A percentile compares a stretch with the other conserved stretches of the same genome.
Evolutionary conservation across 768 basidiomycete genomes (phyloP).

Genomic region (Pulveroboletus sp.): DNA sequence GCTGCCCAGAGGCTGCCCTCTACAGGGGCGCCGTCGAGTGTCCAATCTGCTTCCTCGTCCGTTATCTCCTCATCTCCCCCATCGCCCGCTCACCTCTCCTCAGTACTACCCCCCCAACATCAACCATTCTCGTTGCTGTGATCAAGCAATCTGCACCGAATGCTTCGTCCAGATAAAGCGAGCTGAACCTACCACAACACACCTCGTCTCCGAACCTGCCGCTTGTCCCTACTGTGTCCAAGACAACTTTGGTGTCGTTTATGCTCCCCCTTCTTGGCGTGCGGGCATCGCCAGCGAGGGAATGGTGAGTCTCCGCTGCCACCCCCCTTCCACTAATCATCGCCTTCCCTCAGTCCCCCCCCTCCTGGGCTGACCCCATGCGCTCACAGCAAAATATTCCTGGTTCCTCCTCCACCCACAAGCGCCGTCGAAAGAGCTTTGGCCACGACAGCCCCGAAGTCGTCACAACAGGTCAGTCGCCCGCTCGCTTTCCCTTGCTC

Average conservation of each 20-base stretch:
- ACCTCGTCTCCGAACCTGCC: slow-evolving; percentile 94
- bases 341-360: slow-evolving; percentile 31
- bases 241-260: slow-evolving; percentile 93
- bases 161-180: slow-evolving; percentile 99
- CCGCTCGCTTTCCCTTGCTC: slow-evolving; percentile 2
- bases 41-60: slow-evolving; percentile 95
- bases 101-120: slow-evolving; percentile 98
- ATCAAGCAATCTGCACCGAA: slow-evolving; percentile 98
- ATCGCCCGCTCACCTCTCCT: slow-evolving; percentile 19
- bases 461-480: slow-evolving; percentile 75
- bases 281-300: slow-evolving; percentile 75
- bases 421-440: slow-evolving; percentile 85
- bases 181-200: slow-evolving; percentile 89
- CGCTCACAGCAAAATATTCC: slow-evolving; percentile 42
- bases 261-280: slow-evolving; percentile 79
- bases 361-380: slow-evolving; percentile 53
- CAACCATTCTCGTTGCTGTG: slow-evolving; percentile 96
- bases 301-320: slow-evolving; percentile 44
- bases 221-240: slow-evolving; percentile 98
- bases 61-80: slow-evolving; percentile 32
- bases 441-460: slow-evolving; percentile 85
- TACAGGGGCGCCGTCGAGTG: slow-evolving; percentile 90
- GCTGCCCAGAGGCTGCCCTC: slow-evolving; percentile 69
- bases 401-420: slow-evolving; percentile 47
- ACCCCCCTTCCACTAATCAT: neutral